A percentile compares a stretch with the other conserved stretches of the same genome.
Evolutionary conservation across 768 basidiomycete genomes (phyloP).

Genomic region (Pleurotus pulmonarius): DNA sequence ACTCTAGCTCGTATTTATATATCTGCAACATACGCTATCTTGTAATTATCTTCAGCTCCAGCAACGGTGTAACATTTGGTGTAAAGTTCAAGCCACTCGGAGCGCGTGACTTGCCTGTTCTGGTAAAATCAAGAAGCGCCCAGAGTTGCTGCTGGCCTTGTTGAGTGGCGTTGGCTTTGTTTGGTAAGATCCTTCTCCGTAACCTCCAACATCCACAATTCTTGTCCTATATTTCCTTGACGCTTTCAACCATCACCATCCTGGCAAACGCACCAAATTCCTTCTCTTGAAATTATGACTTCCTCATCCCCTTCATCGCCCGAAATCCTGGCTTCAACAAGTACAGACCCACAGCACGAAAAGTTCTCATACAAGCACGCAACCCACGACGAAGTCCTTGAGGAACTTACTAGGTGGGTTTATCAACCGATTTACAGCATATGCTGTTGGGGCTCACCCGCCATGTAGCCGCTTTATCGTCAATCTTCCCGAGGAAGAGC

Average conservation of each 20-base stretch:
- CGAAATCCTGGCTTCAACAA: slow-evolving; percentile 53
- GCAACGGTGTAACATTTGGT: too few species aligned
- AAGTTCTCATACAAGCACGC: slow-evolving; percentile 66
- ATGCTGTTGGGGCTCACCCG: slow-evolving; percentile 10
- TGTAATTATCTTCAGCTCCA: neutral
- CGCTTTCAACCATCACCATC: neutral
- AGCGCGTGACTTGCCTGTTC: neutral
- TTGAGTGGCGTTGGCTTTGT: slow-evolving; percentile 3
- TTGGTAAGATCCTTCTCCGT: neutral
- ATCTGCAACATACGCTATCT: neutral
- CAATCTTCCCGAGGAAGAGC: slow-evolving; percentile 92
- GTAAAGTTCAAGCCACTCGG: neutral
- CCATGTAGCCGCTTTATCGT: slow-evolving; percentile 83
- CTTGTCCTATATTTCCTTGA: slow-evolving; percentile 6
- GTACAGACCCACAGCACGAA: slow-evolving; percentile 28
- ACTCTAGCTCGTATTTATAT: neutral
- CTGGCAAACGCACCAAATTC: neutral
- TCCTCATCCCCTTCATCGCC: slow-evolving; percentile 79
- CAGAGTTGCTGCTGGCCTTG: neutral
- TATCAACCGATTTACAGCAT: slow-evolving; percentile 5
- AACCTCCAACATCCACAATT: neutral
- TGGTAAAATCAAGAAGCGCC: neutral
- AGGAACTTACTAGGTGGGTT: slow-evolving; percentile 81
- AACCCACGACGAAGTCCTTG: slow-evolving; percentile 81
- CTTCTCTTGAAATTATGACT: slow-evolving; percentile 48